A percentile compares a stretch with the other conserved stretches of the same genome.
Conservation (phyloP, 768 basidiomycete genomes). For the Suillus discolor region DNA sequence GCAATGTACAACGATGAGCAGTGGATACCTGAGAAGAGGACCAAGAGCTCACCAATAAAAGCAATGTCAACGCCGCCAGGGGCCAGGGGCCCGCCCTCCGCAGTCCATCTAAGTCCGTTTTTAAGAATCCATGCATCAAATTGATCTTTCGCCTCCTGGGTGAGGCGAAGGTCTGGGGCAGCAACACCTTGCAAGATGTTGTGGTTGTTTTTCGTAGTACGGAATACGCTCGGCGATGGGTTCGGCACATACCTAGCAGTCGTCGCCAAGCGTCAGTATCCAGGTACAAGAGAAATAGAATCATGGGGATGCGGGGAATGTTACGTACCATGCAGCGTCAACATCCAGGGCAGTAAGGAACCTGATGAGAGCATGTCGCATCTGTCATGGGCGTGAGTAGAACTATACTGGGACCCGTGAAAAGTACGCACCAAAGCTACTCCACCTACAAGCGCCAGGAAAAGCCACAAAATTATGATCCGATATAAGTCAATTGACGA, state of each 20-base stretch:
- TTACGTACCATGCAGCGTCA: conserved; percentile 76
- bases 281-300: neutral
- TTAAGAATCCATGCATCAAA: conserved; percentile 90
- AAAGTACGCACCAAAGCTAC: conserved; percentile 78
- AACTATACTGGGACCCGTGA: conserved; percentile 15
- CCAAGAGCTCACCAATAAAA: conserved; percentile 66
- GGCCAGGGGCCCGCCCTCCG: conserved; percentile 82
- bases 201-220: conserved; percentile 95
- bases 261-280: conserved; percentile 10
- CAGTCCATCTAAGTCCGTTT: conserved; percentile 88
- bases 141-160: conserved; percentile 73
- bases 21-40: conserved; percentile 5
- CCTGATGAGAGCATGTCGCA: conserved; percentile 93
- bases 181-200: conserved; percentile 95
- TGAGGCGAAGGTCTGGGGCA: conserved; percentile 73
- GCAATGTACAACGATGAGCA: conserved; percentile 19
- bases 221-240: conserved; percentile 87
- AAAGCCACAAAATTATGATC: conserved; percentile 27
- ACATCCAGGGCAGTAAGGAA: conserved; percentile 81
- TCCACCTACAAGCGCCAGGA: conserved; percentile 59
- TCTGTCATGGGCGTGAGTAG: conserved; percentile 44
- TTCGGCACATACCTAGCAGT: conserved; percentile 79
- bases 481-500: conserved; percentile 13
- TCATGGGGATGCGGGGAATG: conserved; percentile 14
- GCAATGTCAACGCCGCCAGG: conserved; percentile 84